phyloP scores from a whole-genome alignment of 495 filamentous ascomycete genomes.

The Astrocystis sublimbata region DNA sequence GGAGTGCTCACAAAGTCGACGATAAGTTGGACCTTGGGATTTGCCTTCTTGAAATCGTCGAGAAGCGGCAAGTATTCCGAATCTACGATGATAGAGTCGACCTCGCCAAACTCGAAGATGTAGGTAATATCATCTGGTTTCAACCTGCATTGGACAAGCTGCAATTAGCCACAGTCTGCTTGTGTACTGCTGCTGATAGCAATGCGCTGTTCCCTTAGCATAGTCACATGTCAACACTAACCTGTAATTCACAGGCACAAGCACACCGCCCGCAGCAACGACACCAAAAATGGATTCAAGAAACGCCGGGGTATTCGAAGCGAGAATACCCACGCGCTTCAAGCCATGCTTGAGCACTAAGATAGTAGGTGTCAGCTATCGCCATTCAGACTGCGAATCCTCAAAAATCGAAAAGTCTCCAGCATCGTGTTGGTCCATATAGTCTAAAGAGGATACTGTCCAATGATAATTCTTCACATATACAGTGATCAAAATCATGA shows the following conservation, averaged over 20 bases:
- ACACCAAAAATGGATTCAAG: constrained; percentile 89
- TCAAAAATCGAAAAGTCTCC: too few relatives aligned
- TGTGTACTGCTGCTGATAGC: not conserved
- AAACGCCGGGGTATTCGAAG: constrained; percentile 92
- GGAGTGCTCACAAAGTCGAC: constrained; percentile 58
- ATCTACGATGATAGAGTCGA: constrained; percentile 87
- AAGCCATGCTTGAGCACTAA: constrained; percentile 69
- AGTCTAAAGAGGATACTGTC: too few relatives aligned
- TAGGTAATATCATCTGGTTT: constrained; percentile 87
- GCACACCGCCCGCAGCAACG: constrained; percentile 77
- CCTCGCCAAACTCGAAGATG: constrained; percentile 83
- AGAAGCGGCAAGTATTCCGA: constrained; percentile 72
- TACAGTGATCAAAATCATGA: too few relatives aligned
- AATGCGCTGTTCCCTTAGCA: not conserved
- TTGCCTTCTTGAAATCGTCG: constrained; percentile 56
- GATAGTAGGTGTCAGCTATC: too few relatives aligned
- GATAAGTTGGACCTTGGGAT: constrained; percentile 66
- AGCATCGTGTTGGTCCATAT: too few relatives aligned
- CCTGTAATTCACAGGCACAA: constrained; percentile 82
- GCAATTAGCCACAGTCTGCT: not conserved
- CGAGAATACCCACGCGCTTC: constrained; percentile 75
- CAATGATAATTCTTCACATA: too few relatives aligned
- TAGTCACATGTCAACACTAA: constrained; percentile 22
- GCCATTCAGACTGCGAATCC: too few relatives aligned
- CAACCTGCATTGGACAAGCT: constrained; percentile 47